A percentile compares a stretch with the other conserved stretches of the same genome.
Evolutionary conservation across 2,329 filamentous ascomycete genomes (phyloP).

Genomic region (Geoglossum cookeanum): DNA sequence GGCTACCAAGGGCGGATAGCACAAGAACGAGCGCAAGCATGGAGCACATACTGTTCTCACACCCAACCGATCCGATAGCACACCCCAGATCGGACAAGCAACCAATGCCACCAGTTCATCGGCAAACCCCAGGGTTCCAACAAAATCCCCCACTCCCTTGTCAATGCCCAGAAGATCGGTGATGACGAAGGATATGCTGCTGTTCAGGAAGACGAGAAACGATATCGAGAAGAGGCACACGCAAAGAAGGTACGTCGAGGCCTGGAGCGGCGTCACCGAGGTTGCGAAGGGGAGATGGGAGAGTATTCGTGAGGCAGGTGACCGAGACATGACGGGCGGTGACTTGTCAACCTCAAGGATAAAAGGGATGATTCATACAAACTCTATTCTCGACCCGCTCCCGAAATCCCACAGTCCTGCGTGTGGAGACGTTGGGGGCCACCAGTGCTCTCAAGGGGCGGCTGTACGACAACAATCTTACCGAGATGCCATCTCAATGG

Average conservation of each 20-base stretch:
- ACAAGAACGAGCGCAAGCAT: neutral
- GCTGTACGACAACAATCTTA: neutral
- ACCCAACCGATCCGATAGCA: slow-evolving; percentile 57
- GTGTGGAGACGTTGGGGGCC: neutral
- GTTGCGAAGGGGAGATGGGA: neutral
- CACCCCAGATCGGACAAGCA: slow-evolving; percentile 63
- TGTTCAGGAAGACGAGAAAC: slow-evolving; percentile 80
- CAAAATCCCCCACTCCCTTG: slow-evolving; percentile 55
- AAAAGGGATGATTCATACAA: neutral
- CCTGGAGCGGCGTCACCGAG: slow-evolving; percentile 2
- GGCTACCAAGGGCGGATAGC: neutral
- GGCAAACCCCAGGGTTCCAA: slow-evolving; percentile 68
- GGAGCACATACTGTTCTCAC: slow-evolving; percentile 32
- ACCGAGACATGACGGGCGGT: neutral
- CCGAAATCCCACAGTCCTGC: neutral
- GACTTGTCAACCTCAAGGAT: neutral
- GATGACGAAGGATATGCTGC: slow-evolving; percentile 65
- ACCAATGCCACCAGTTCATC: slow-evolving; percentile 68
- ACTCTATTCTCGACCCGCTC: neutral
- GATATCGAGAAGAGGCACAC: slow-evolving; percentile 76
- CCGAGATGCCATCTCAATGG: neutral
- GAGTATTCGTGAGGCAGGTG: neutral
- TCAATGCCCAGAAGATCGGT: slow-evolving; percentile 64
- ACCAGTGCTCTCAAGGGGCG: neutral
- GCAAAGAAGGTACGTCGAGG: slow-evolving; percentile 53